Percentiles rank a stretch among this genome's conserved stretches.
Evolutionary conservation across 306 rosid genomes (phyloP).

Genomic region (Chamaecrista fasciculata): DNA sequence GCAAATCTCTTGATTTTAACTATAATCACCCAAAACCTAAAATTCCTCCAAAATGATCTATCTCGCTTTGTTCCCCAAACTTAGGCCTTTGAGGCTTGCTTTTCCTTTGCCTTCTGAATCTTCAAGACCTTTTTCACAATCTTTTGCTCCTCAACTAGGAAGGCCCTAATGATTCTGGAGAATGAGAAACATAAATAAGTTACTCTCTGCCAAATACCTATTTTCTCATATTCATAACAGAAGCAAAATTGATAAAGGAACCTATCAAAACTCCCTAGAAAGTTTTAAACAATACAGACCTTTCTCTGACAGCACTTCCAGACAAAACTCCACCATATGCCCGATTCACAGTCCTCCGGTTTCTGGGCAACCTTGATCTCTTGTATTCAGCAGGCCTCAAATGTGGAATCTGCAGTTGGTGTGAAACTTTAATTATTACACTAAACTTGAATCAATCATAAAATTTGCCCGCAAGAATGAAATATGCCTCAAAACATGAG

Average conservation of each 20-base stretch:
- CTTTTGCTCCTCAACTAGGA: slow-evolving; percentile 78
- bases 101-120: slow-evolving; percentile 80
- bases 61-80: slow-evolving; percentile 9
- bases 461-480: background rate
- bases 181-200: background rate
- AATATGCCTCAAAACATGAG: background rate
- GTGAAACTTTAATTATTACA: background rate
- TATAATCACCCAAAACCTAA: slow-evolving; percentile 34
- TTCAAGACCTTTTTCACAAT: slow-evolving; percentile 79
- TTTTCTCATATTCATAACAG: too few species aligned
- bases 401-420: slow-evolving; percentile 64
- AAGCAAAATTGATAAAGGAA: background rate
- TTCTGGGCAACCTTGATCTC: slow-evolving; percentile 70
- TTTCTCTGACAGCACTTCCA: slow-evolving; percentile 75
- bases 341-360: slow-evolving; percentile 71
- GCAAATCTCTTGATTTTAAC: slow-evolving; percentile 30
- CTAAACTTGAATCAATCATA: background rate
- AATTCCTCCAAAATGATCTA: slow-evolving; percentile 35
- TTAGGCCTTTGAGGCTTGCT: slow-evolving; percentile 49
- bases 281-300: slow-evolving; percentile 44
- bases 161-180: slow-evolving; percentile 63
- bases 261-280: background rate
- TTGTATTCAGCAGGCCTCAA: slow-evolving; percentile 73
- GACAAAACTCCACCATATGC: slow-evolving; percentile 77
- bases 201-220: background rate